Evolutionary conservation across 2,329 filamentous ascomycete species (phyloP).

Genomic region (Aspergillus latus): DNA sequence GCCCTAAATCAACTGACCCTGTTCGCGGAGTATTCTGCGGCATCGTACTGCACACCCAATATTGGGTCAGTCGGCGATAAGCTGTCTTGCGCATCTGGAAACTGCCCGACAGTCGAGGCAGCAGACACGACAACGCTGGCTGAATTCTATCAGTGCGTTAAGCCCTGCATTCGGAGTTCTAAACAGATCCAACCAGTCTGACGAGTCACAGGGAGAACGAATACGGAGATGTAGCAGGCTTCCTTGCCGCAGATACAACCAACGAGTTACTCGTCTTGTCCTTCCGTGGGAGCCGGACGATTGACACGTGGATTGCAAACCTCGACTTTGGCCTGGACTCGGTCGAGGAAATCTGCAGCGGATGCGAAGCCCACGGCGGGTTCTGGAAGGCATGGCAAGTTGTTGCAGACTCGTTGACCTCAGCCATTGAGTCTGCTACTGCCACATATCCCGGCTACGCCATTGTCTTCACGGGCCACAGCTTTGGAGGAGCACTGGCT

Average conservation of each 20-base stretch:
- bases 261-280: constrained; percentile 40
- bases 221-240: constrained; percentile 48
- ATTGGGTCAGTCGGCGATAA: constrained; percentile 46
- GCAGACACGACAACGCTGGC: constrained; percentile 47
- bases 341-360: constrained; percentile 43
- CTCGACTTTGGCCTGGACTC: constrained; percentile 28
- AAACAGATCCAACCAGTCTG: too few relatives aligned
- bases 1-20: constrained; percentile 46
- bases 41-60: constrained; percentile 54
- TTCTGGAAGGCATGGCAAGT: constrained; percentile 51
- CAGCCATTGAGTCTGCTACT: constrained; percentile 35
- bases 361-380: constrained; percentile 47
- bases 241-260: constrained; percentile 48
- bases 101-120: constrained; percentile 51
- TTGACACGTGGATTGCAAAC: constrained; percentile 37
- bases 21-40: constrained; percentile 55
- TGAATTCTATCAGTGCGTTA: constrained; percentile 51
- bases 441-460: constrained; percentile 41
- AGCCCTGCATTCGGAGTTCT: neutral
- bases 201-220: constrained; percentile 18
- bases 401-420: constrained; percentile 38
- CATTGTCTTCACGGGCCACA: constrained; percentile 52
- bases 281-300: constrained; percentile 36
- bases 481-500: constrained; percentile 54
- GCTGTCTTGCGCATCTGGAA: constrained; percentile 46